Conservation (phyloP, 2,329 filamentous ascomycete species). For the Talaromyces pinophilus region DNA sequence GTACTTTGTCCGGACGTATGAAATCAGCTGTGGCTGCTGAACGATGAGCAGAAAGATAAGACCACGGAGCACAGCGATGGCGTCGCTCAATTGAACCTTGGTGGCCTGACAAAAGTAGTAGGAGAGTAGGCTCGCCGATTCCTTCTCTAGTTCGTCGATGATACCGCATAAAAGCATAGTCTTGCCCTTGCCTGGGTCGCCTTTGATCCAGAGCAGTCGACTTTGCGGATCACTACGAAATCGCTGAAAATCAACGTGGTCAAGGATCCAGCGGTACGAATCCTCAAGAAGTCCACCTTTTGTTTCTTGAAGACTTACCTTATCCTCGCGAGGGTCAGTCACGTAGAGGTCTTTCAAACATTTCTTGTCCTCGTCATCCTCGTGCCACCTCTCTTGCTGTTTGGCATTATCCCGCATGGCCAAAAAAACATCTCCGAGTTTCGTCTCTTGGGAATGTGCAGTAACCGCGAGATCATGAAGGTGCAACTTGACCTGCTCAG, state of each 20-base stretch:
- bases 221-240: not conserved
- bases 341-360: conserved; percentile 8
- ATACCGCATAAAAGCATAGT: no score
- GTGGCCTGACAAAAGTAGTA: no score
- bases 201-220: no score
- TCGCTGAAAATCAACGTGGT: not conserved
- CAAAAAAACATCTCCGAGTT: not conserved
- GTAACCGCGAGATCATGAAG: not conserved
- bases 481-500: not conserved
- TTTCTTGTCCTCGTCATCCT: not conserved
- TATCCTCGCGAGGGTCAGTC: conserved; percentile 10
- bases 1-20: no score
- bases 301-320: not conserved
- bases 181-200: no score
- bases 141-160: no score
- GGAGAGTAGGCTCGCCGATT: no score
- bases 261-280: not conserved
- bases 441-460: not conserved
- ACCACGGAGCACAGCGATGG: no score
- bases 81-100: no score
- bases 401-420: not conserved
- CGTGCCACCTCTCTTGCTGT: not conserved
- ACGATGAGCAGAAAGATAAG: no score
- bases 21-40: no score
- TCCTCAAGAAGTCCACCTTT: conserved; percentile 1